Base-by-base conservation (phyloP, 2,329 filamentous ascomycete genomes). In the Fusarium tuaranense region DNA sequence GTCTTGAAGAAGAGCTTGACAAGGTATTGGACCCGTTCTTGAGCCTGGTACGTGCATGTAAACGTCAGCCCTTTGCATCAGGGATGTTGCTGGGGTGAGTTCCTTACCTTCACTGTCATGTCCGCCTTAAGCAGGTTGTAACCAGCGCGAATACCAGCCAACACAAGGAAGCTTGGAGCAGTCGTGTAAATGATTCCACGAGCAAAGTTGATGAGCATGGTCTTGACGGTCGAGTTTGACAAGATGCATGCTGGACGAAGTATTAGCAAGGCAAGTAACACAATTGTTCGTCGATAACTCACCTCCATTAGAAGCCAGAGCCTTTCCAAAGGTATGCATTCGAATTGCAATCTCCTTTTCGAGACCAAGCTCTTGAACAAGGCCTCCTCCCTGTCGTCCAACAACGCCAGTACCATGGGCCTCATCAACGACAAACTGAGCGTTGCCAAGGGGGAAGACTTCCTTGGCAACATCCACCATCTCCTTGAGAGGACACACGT, bases 381-480 rank as follows among this genome's bases (percentile, higher is more conserved):
- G 77, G 0, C 88, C 88, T 0, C 80, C 79, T 0, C 89, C 89
- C 1, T 83, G 80, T 0, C 81, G 82, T 0, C 89, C 89, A 71
- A 88, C 84, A 0, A 88, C 81, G 0, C 89, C 89, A 16, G 83
- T 87, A 0, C 85, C 83, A 75, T 91, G 89, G 0, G 89, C 88
- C 70, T 91, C 89, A 70, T 91, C 89, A 0, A 91, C 83, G 14
- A 90, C 80, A 36, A 91, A 84, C 71, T 89, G 85, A 4, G 82
- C 85, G 70, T 84, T 85, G 0, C 81, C 83, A 0, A 65, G 38
- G 1, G 78, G 79, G 8, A 82, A 80, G 0, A 83, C n/a, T 13
- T 83, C 79, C 12, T 83, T 78, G 2, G 80, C 81, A 12, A 78
- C 68, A 0, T 83, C 72, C 1, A 87, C 72, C 7, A 87, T 73